Evolutionary conservation across 2,329 filamentous ascomycete genomes (phyloP).

Genomic region (Pseudophaeomoniella oleicola): DNA sequence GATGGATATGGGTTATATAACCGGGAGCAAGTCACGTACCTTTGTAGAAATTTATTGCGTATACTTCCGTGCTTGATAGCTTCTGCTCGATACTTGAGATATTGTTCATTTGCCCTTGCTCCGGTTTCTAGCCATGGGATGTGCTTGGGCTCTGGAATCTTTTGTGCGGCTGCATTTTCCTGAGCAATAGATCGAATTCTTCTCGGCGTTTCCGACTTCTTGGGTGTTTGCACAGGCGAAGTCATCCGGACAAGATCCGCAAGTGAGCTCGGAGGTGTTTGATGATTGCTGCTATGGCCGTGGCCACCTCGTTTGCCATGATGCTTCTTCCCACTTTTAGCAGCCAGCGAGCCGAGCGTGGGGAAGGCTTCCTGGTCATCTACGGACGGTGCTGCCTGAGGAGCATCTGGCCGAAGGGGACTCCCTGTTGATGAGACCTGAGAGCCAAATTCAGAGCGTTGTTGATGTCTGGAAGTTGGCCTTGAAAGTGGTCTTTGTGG

Average conservation of each 20-base stretch:
- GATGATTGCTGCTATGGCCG: constrained; percentile 55
- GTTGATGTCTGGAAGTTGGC: constrained; percentile 67
- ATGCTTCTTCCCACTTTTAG: constrained; percentile 75
- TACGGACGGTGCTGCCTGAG: constrained; percentile 58
- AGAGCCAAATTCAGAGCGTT: constrained; percentile 21
- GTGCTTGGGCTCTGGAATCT: constrained; percentile 76
- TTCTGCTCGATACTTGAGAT: constrained; percentile 86
- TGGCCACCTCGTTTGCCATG: constrained; percentile 83
- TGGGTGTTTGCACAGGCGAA: constrained; percentile 51
- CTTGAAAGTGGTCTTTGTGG: constrained; percentile 59
- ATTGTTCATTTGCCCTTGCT: constrained; percentile 77
- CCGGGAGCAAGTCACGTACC: constrained; percentile 36
- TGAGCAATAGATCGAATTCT: constrained; percentile 22
- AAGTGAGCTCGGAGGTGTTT: constrained; percentile 56
- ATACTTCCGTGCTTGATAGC: constrained; percentile 95
- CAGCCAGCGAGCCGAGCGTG: constrained; percentile 60
- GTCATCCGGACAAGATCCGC: constrained; percentile 95
- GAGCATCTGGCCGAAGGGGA: constrained; percentile 26
- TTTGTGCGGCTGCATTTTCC: constrained; percentile 57
- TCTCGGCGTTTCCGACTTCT: constrained; percentile 51
- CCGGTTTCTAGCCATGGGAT: constrained; percentile 96
- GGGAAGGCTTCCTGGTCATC: constrained; percentile 96
- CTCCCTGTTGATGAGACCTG: background rate
- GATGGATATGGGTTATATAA: too few species aligned
- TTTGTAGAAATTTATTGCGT: constrained; percentile 93